Conservation (phyloP, 441 rosid genomes). For the Daphne laureola region DNA sequence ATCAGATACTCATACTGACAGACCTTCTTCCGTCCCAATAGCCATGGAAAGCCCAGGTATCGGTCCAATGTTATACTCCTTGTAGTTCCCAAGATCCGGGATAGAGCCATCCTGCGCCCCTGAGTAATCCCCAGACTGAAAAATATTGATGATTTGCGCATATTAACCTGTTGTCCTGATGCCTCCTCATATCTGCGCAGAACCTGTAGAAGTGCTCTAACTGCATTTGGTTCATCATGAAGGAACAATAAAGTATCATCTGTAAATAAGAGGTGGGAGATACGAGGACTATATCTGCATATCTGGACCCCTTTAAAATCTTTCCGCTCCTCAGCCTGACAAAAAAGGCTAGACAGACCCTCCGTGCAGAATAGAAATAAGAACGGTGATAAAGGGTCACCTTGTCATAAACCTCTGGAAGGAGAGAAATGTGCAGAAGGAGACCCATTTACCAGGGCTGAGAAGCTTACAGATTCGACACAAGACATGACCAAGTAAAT, state of each 20-base stretch:
- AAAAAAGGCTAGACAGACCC: not conserved
- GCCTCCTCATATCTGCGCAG: not conserved
- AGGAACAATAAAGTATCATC: not conserved
- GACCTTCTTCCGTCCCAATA: too few species aligned
- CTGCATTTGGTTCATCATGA: not conserved
- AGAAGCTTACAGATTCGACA: not conserved
- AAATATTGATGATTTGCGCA: not conserved
- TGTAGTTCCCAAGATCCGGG: too few species aligned
- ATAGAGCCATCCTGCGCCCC: too few species aligned
- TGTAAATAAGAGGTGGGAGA: conserved; percentile 8
- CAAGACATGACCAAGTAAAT: not conserved
- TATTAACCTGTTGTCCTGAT: not conserved
- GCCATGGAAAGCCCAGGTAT: too few species aligned
- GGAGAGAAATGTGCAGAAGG: not conserved
- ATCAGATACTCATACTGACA: too few species aligned
- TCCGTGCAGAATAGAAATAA: not conserved
- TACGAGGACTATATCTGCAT: not conserved
- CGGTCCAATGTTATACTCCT: too few species aligned
- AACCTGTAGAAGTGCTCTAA: not conserved
- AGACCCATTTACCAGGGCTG: not conserved
- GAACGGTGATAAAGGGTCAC: conserved; percentile 1
- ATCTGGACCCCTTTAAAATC: too few species aligned
- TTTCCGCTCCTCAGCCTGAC: not conserved
- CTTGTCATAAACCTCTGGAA: not conserved
- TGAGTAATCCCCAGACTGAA: not conserved